phyloP scores from a whole-genome alignment of 1,139 yeast genomes.

The Blastobotrys ciferrii region DNA sequence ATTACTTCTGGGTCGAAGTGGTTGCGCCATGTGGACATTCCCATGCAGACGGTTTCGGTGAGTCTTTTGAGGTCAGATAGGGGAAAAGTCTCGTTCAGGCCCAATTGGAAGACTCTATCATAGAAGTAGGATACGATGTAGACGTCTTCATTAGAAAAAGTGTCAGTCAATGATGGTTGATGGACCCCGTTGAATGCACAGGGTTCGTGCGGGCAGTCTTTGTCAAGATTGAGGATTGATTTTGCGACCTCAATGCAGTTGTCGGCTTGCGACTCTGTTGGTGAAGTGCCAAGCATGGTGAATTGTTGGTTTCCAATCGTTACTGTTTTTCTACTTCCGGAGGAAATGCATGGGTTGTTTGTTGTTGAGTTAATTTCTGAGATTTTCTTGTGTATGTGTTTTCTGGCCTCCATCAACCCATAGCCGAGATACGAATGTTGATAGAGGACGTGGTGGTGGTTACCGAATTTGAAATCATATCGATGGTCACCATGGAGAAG shows the following conservation, averaged over 20 bases:
- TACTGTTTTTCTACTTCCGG: constrained; percentile 53
- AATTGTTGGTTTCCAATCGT: constrained; percentile 39
- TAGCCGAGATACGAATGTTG: constrained; percentile 90
- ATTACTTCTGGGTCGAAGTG: constrained; percentile 56
- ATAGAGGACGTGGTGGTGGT: constrained; percentile 67
- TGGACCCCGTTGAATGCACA: constrained; percentile 93
- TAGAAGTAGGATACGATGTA: constrained; percentile 85
- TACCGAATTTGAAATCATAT: constrained; percentile 71
- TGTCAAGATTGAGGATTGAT: constrained; percentile 69
- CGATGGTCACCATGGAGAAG: constrained; percentile 84
- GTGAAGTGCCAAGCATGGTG: constrained; percentile 59
- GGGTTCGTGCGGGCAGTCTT: constrained; percentile 64
- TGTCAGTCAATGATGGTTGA: constrained; percentile 80
- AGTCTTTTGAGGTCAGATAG: constrained; percentile 70
- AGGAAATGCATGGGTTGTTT: constrained; percentile 78
- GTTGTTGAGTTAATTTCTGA: constrained; percentile 32
- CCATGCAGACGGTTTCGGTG: constrained; percentile 76
- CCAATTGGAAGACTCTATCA: constrained; percentile 84
- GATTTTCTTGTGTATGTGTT: constrained; percentile 59
- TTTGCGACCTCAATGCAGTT: constrained; percentile 83
- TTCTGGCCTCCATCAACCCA: constrained; percentile 90
- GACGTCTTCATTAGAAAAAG: constrained; percentile 71
- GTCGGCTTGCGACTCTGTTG: constrained; percentile 53
- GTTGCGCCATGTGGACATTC: constrained; percentile 66
- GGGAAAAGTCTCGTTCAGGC: constrained; percentile 80